phyloP scores from a whole-genome alignment of 106 monocot species.

The Platanthera zijinensis region DNA sequence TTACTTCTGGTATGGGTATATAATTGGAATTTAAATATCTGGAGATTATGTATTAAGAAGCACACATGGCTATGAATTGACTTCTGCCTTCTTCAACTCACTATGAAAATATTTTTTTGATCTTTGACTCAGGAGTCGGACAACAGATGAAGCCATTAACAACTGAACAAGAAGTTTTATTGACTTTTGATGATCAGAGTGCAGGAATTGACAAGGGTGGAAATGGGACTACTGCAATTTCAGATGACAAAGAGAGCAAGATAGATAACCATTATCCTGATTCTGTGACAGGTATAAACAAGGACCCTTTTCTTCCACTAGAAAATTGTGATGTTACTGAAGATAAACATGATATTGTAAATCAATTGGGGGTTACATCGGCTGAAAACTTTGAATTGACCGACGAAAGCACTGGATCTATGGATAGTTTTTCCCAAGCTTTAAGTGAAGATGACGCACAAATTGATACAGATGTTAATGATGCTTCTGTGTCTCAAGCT shows the following conservation, averaged over 20 bases:
- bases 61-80: not conserved
- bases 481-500: constrained; percentile 9
- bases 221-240: constrained; percentile 7
- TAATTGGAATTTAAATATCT: not conserved
- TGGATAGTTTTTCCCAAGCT: constrained; percentile 14
- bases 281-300: constrained; percentile 29
- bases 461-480: constrained; percentile 15
- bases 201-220: constrained; percentile 17
- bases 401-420: constrained; percentile 4
- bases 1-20: constrained; percentile 26
- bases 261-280: constrained; percentile 12
- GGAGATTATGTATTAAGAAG: not conserved
- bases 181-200: constrained; percentile 26
- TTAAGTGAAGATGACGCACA: constrained; percentile 19
- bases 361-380: constrained; percentile 10
- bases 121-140: constrained; percentile 37
- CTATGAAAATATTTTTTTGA: not conserved
- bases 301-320: constrained; percentile 20
- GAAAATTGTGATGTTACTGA: constrained; percentile 25
- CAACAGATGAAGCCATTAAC: constrained; percentile 49
- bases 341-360: constrained; percentile 16
- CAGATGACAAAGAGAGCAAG: constrained; percentile 13
- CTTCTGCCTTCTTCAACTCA: not conserved
- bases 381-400: constrained; percentile 9
- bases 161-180: constrained; percentile 32